Conservation (phyloP, 139 green algal genomes). For the Tetradesmus lagerheimii region DNA sequence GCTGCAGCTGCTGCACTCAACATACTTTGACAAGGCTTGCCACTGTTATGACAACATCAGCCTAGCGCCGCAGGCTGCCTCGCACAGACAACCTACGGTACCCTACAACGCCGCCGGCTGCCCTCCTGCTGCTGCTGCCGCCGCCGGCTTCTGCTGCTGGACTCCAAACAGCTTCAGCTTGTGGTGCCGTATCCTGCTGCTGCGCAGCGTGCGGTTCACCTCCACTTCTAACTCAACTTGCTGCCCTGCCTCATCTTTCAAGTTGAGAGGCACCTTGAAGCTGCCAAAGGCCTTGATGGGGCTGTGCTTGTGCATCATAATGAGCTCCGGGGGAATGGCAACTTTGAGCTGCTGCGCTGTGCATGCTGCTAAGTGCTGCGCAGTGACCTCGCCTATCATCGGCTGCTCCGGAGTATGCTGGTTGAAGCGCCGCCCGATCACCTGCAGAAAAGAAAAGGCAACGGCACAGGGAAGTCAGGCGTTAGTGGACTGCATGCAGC, state of each 20-base stretch:
- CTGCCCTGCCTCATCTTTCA: neutral
- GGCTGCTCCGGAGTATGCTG: neutral
- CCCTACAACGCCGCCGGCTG: too few relatives aligned
- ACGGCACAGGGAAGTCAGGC: too few relatives aligned
- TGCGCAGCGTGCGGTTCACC: slow-evolving; percentile 23
- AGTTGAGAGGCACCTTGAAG: slow-evolving; percentile 40
- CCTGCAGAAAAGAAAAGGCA: slow-evolving; percentile 17
- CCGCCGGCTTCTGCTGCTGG: neutral
- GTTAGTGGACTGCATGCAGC: too few relatives aligned
- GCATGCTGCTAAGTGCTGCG: neutral
- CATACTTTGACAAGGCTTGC: too few relatives aligned
- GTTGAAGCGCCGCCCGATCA: neutral
- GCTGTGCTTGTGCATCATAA: slow-evolving; percentile 22
- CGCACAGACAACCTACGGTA: too few relatives aligned
- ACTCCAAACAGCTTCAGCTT: neutral
- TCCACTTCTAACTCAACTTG: slow-evolving; percentile 41
- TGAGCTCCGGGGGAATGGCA: neutral
- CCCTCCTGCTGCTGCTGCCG: neutral
- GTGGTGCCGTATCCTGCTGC: neutral
- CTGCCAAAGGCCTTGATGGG: slow-evolving; percentile 42
- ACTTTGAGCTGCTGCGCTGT: slow-evolving; percentile 26
- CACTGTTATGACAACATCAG: too few relatives aligned
- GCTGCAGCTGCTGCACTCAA: too few relatives aligned
- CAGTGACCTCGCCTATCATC: slow-evolving; percentile 33
- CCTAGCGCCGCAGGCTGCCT: too few relatives aligned